Evolutionary conservation across 192 early-diverging fungal genomes (phyloP), one percentile per base, ranked within the genome.

Genomic region (Coemansia sp.): DNA sequence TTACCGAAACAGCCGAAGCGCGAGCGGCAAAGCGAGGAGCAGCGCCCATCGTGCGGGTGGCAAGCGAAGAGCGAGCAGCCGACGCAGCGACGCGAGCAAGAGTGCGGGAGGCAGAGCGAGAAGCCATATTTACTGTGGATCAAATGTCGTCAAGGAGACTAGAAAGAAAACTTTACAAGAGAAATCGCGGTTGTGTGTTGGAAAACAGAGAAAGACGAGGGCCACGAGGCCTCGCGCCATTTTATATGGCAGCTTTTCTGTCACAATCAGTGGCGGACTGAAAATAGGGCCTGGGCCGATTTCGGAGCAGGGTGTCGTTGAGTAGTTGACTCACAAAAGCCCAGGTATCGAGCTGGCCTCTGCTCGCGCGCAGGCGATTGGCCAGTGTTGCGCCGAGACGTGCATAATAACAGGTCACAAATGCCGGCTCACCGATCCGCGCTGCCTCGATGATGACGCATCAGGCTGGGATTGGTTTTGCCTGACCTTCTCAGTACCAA

Each of bases 21-120:
- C 76, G 76, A 61, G 77, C 67, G 25, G 77, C 77, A 54, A 80
- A 67, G 67, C 68, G 77, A 69, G 77, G 77, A 56, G 77, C 77
- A 47, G 72, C 77, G 35, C 67, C 72, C 67, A 80, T 65, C 21
- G 51, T 54, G 62, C 77, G 77, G 48, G 65, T 17, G 32, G 72
- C 77, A 45, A 80, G 68, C 24, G 77, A 62, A 48, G 77, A 53
- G 65, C 77, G 77, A 49, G 68, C 72, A 66, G 72, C 72, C 60
- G 64, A 66, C 4, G 69, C 41, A 32, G 76, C 65, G 61, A 65
- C 61, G 62, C 77, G 77, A 29, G 77, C 77, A 58, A 80, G 47
- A 54, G 77, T 41, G 62, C 77, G 77, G 29, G 68, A 61, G 15
- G 68, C 77, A 66, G 77, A 43, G 69, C 77, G 77, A 57, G 71